These are phyloP conservation scores for Saccharomycopsis sp. DNA, from an alignment of 805 yeast species.

Conservation along the genomic window DNA sequence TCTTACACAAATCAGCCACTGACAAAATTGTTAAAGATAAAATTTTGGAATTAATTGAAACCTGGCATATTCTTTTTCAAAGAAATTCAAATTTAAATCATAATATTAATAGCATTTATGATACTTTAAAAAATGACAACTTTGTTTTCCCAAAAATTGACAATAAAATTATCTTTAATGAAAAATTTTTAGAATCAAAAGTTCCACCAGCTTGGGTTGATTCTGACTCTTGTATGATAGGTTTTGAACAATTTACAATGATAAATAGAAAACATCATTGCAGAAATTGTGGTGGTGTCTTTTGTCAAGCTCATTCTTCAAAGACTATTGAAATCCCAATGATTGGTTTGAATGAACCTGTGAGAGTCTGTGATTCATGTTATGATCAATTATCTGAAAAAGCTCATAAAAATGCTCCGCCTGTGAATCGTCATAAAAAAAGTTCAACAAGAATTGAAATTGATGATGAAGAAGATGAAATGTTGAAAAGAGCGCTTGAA, in stretches of 20 bases:
- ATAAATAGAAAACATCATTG: slow-evolving; percentile 93
- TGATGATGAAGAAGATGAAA: slow-evolving; percentile 56
- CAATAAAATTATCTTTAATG: slow-evolving; percentile 28
- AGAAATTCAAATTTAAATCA: slow-evolving; percentile 55
- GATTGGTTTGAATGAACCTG: slow-evolving; percentile 79
- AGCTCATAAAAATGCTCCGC: slow-evolving; percentile 6
- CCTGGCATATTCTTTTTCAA: slow-evolving; percentile 68
- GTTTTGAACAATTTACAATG: slow-evolving; percentile 70
- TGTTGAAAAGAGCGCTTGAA: slow-evolving; percentile 66
- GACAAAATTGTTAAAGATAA: slow-evolving; percentile 47
- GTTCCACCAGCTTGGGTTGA: slow-evolving; percentile 99
- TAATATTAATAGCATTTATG: slow-evolving; percentile 46
- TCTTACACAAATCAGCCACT: slow-evolving; percentile 26
- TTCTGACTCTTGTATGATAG: slow-evolving; percentile 89
- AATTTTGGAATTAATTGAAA: slow-evolving; percentile 56
- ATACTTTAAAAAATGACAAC: slow-evolving; percentile 49
- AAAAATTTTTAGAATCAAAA: slow-evolving; percentile 63
- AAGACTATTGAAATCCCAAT: slow-evolving; percentile 63
- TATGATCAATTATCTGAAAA: slow-evolving; percentile 42
- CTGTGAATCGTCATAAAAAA: slow-evolving; percentile 18
- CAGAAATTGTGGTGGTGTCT: slow-evolving; percentile 94
- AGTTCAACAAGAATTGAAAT: slow-evolving; percentile 18
- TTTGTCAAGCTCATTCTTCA: slow-evolving; percentile 76
- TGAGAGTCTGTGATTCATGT: slow-evolving; percentile 90
- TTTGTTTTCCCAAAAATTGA: slow-evolving; percentile 50